A percentile compares a stretch with the other conserved stretches of the same genome.
These are phyloP conservation scores for Bolboschoenoplectus hybrid DNA, from an alignment of 202 grass and related monocot genomes.

Conservation along the genomic window DNA sequence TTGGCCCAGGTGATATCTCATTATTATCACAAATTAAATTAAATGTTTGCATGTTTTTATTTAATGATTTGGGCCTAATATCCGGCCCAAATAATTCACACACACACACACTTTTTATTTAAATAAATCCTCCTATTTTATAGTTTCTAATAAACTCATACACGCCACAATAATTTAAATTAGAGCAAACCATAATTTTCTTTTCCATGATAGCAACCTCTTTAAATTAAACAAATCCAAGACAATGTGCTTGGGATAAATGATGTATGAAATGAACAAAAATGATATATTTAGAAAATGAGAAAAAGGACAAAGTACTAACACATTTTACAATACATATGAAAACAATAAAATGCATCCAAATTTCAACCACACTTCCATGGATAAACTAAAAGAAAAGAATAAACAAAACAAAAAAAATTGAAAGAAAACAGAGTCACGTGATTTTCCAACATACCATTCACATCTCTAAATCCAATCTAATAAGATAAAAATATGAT, in stretches of 20 bases:
- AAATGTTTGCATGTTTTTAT: background rate
- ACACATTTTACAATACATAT: constrained; percentile 13
- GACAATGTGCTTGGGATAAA: background rate
- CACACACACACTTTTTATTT: background rate
- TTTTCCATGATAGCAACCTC: background rate
- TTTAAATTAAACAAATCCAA: constrained; percentile 26
- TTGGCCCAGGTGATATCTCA: constrained; percentile 12
- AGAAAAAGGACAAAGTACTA: background rate
- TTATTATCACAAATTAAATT: background rate
- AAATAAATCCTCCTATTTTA: background rate
- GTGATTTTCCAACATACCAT: constrained; percentile 23
- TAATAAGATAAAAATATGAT: background rate
- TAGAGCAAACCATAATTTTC: background rate
- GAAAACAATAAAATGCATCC: background rate
- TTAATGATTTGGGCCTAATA: constrained; percentile 2
- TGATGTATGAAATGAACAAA: background rate
- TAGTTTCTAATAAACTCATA: background rate
- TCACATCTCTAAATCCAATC: constrained; percentile 7
- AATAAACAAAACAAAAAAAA: background rate
- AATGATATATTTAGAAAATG: background rate
- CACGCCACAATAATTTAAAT: background rate
- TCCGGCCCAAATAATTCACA: background rate
- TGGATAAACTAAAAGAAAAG: constrained; percentile 8
- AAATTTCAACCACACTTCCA: constrained; percentile 24
- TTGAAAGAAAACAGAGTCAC: background rate